These are phyloP conservation scores for Phytopythium aichiense DNA, from an alignment of 352 stramenopile genomes.

Conservation along the genomic window DNA sequence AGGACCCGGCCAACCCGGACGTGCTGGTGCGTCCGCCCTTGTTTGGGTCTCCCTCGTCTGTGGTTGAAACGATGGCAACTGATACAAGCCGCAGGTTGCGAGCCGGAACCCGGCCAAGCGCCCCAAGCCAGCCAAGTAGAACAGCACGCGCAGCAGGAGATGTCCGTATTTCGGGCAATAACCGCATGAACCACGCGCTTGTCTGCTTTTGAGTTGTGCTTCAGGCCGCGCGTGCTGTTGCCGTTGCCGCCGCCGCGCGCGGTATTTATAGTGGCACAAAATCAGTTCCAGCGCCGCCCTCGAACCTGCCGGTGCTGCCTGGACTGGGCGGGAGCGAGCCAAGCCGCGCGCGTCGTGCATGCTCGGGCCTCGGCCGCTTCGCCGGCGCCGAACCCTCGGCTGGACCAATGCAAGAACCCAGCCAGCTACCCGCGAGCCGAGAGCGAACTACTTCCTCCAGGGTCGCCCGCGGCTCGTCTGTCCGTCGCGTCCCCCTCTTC, in stretches of 20 bases:
- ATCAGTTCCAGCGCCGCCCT: neutral
- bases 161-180: neutral
- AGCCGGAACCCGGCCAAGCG: constrained; percentile 57
- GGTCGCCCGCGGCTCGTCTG: neutral
- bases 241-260: neutral
- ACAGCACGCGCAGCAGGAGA: neutral
- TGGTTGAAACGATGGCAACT: neutral
- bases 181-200: neutral
- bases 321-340: neutral
- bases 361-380: neutral
- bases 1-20: constrained; percentile 72
- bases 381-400: neutral
- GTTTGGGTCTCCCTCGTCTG: neutral
- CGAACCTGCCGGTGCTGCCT: neutral
- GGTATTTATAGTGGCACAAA: neutral
- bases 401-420: neutral
- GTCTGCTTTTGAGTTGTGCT: neutral
- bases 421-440: neutral
- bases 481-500: neutral
- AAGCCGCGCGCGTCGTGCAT: neutral
- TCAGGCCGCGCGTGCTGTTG: neutral
- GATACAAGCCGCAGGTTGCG: constrained; percentile 27
- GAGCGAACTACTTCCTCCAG: neutral
- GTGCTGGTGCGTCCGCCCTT: constrained; percentile 31
- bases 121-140: constrained; percentile 30